Conservation (phyloP, 768 basidiomycete genomes). For the Lentinula edodes region DNA sequence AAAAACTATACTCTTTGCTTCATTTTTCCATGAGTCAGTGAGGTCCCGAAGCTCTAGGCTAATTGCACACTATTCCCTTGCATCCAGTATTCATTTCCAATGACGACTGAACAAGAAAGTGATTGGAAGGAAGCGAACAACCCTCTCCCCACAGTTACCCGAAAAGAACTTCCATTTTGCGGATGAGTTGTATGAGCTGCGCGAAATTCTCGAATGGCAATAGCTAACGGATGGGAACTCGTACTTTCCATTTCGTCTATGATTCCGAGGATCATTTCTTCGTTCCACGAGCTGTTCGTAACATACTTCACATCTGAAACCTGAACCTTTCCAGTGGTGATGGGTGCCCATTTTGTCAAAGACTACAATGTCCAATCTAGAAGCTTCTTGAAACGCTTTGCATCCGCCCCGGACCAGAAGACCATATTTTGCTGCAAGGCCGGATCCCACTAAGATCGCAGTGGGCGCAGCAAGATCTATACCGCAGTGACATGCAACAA, state of each 20-base stretch:
- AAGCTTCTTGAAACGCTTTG: conserved; percentile 81
- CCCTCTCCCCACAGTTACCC: conserved; percentile 66
- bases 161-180: conserved; percentile 29
- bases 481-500: conserved; percentile 84
- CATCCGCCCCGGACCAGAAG: conserved; percentile 85
- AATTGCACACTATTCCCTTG: conserved; percentile 36
- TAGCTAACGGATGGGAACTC: conserved; percentile 62
- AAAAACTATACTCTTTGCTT: conserved; percentile 69
- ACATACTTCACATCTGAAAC: conserved; percentile 49
- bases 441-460: conserved; percentile 77
- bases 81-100: conserved; percentile 72
- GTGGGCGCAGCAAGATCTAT: conserved; percentile 85
- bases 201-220: conserved; percentile 51
- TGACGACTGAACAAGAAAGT: conserved; percentile 39
- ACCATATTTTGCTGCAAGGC: conserved; percentile 72
- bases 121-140: conserved; percentile 43
- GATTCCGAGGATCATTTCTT: conserved; percentile 40
- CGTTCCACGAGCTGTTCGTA: conserved; percentile 21
- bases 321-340: conserved; percentile 61
- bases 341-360: conserved; percentile 86
- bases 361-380: conserved; percentile 63
- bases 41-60: conserved; percentile 20
- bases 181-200: conserved; percentile 23
- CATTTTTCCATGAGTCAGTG: conserved; percentile 50
- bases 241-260: conserved; percentile 51